A percentile compares a stretch with the other conserved stretches of the same genome.
These are phyloP conservation scores for Trichoderma harzianum DNA, from an alignment of 2,329 filamentous ascomycete species.

Conservation along the genomic window DNA sequence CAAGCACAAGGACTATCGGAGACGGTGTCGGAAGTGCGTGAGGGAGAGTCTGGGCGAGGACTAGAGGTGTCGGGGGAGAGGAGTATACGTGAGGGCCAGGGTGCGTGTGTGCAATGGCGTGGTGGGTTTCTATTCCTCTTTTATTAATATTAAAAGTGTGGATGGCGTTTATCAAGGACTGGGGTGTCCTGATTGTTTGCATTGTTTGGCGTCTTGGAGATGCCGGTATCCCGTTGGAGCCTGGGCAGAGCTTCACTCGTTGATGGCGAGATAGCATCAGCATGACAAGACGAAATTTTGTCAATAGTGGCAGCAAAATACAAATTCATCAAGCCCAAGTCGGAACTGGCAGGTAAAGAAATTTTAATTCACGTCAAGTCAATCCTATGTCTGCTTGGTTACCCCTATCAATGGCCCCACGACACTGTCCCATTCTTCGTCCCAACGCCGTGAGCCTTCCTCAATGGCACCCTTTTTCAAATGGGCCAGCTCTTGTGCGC, in stretches of 20 bases:
- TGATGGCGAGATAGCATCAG: not conserved
- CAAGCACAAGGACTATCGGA: constrained; percentile 68
- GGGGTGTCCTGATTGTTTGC: constrained; percentile 1
- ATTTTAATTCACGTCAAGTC: not conserved
- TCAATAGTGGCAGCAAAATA: not conserved
- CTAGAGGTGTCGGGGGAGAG: constrained; percentile 25
- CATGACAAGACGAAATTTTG: not conserved
- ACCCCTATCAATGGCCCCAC: constrained; percentile 68
- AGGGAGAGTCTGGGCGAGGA: constrained; percentile 77
- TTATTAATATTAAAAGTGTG: not conserved
- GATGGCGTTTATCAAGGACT: constrained; percentile 5
- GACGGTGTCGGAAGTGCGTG: constrained; percentile 72
- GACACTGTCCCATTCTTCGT: constrained; percentile 86
- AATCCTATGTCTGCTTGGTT: constrained; percentile 20
- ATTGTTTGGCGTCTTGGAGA: constrained; percentile 18
- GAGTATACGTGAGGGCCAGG: not conserved
- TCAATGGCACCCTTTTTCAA: constrained; percentile 67
- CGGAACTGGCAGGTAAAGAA: not conserved
- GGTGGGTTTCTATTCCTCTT: not conserved
- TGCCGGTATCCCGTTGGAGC: not conserved
- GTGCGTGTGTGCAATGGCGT: not conserved
- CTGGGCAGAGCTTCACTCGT: not conserved
- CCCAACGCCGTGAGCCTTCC: constrained; percentile 79
- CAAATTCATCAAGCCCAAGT: not conserved
- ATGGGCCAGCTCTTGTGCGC: constrained; percentile 51